phyloP scores from a whole-genome alignment of 2,329 filamentous ascomycete genomes.

The Stemphylium beticola region DNA sequence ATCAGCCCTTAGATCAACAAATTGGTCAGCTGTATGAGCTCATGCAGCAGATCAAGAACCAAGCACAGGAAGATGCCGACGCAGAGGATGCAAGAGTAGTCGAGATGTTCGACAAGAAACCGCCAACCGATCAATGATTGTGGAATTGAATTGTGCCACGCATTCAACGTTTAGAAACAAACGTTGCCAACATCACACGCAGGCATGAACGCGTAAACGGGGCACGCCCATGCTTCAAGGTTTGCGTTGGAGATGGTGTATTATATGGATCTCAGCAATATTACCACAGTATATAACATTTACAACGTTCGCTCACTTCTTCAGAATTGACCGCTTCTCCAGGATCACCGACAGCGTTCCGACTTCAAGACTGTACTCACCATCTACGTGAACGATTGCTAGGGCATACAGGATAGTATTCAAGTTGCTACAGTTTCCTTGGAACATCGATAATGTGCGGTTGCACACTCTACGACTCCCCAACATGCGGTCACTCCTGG shows the following conservation, averaged over 20 bases:
- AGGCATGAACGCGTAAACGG: constrained; percentile 9
- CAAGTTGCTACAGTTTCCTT: background rate
- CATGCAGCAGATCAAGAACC: constrained; percentile 77
- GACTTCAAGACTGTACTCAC: background rate
- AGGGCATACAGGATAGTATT: too few relatives aligned
- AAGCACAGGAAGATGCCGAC: constrained; percentile 57
- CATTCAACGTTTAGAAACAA: constrained; percentile 13
- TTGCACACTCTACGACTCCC: constrained; percentile 53
- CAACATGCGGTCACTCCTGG: constrained; percentile 57
- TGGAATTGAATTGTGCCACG: constrained; percentile 9
- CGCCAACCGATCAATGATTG: constrained; percentile 36
- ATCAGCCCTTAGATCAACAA: constrained; percentile 74
- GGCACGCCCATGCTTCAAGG: constrained; percentile 16
- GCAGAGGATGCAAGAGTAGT: constrained; percentile 23
- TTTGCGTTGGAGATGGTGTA: constrained; percentile 5
- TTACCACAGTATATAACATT: constrained; percentile 9
- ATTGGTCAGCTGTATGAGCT: constrained; percentile 92
- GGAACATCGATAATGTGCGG: constrained; percentile 53
- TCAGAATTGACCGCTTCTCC: background rate
- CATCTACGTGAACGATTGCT: background rate
- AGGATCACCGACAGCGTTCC: background rate
- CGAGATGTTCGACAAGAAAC: constrained; percentile 42
- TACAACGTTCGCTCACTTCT: constrained; percentile 3
- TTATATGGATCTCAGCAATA: constrained; percentile 29
- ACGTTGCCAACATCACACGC: constrained; percentile 20